Base-by-base conservation (phyloP, 257 asterid genomes). In the Jaltomata sinuosa region DNA sequence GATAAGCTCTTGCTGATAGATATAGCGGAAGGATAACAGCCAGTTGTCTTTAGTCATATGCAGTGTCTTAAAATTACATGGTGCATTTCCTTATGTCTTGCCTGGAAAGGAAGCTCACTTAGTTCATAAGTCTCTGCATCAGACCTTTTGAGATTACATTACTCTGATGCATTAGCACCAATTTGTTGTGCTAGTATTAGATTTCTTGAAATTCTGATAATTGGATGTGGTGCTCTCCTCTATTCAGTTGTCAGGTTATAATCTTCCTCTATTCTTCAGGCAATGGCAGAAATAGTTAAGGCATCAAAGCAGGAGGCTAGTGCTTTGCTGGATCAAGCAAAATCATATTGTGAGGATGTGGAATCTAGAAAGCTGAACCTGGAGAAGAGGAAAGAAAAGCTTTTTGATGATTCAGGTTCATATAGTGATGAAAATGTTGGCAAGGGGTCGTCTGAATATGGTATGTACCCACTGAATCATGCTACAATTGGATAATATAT, bases 271-370 rank as follows among this genome's bases (percentile, higher is more conserved):
- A 40, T 64, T 72, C 54, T 83, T 36, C 82, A 96, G 99, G 98
- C 98, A 47, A 93, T 94, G 57, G 94, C 95, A 77, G 97, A 97
- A 93, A 92, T 97, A 89, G 89, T 89, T 83, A 94, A 93, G 90
- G 92, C 98, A 83, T 87, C 95, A 81, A 95, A 89, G 57, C 88
- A 85, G 11, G 98, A 97, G 92, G 98, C 98, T 81, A 25, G 82
- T 84, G 87, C 88, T 88, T 90, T 97, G 83, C 93, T 96, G 78
- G 61, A 79, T 89, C 91, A 87, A 88, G 92, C 92, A 29, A 94
- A 93, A 89, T 83, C 91, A 64, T 92, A 84, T 89, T 86, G 84
- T 86, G 89, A 89, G 84, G 90, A 91, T 54, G 87, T 93, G 57
- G 83, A 88, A 53, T 84, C 88, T 67, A 89, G 84, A 84, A 72